Evolutionary conservation across 352 stramenopile species (phyloP), one percentile per base, ranked within the genome.

Genomic region (Globisporangium iwayamae): DNA sequence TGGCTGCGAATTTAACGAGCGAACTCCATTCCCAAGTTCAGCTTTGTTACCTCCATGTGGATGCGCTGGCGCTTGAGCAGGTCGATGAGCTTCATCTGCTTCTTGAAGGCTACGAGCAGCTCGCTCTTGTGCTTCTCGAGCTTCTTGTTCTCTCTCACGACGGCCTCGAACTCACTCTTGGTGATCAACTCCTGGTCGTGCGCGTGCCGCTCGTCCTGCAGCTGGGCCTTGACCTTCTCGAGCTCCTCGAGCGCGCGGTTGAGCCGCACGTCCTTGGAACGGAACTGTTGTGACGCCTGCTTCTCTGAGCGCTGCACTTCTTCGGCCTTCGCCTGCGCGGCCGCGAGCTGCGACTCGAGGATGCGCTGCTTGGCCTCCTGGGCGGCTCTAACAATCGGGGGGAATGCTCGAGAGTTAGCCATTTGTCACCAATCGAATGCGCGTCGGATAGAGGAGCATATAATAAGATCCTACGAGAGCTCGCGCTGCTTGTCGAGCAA

Each of bases 21-120:
- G 4, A 1, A 25, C 25, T 28, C 9, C 14, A 47, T 47, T n/a
- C 20, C 4, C 41, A 28, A 28, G 25, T 28, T 28, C 25, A 28
- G 25, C 25, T 28, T 28, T 28, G 25, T 28, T 28, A 91, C 80
- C 73, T 94, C 85, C 78, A 94, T 89, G 71, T 94, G 85, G 61
- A 94, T 89, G 43, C 85, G 83, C 66, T 94, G 85, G 11, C 85
- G 79, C 53, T 91, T 94, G 43, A 94, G 76, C 51, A 94, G n/a
- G 34, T 94, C 85, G 51, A 94, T 93, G 38, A 94, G 79, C 61
- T 93, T 92, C 76, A 93, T 90, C 59, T 94, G 85, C 66, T 93
- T 91, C 62, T 93, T 93, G 69, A 94, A 94, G 4, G 84, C 83
- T 4, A 76, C 62, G 34, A 94, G 54, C 6, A 94, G 47, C 38